phyloP scores from a whole-genome alignment of 805 yeast species.

The Torulaspora gathmanii region DNA sequence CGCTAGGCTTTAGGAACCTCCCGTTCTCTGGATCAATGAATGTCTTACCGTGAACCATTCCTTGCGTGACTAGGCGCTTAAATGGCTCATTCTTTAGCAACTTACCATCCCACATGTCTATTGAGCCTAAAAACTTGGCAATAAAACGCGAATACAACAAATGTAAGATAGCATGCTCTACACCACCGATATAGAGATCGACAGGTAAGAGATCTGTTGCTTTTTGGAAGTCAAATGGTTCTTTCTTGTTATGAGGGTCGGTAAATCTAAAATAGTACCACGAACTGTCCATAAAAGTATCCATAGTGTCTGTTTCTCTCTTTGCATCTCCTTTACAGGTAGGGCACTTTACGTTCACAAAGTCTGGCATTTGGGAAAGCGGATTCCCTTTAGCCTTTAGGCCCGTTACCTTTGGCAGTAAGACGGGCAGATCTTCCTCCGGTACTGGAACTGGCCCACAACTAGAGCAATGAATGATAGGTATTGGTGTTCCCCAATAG shows the following conservation, averaged over 20 bases:
- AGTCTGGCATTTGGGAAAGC: constrained; percentile 58
- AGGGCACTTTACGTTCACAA: constrained; percentile 76
- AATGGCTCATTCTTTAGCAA: constrained; percentile 71
- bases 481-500: constrained; percentile 99
- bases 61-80: constrained; percentile 77
- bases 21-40: constrained; percentile 67
- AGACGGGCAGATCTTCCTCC: constrained; percentile 76
- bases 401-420: constrained; percentile 57
- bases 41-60: constrained; percentile 96
- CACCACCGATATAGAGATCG: constrained; percentile 89
- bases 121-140: constrained; percentile 66
- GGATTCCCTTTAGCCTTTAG: constrained; percentile 59
- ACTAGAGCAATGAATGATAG: constrained; percentile 76
- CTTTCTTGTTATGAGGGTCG: constrained; percentile 58
- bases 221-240: constrained; percentile 49
- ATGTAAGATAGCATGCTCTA: constrained; percentile 95
- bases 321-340: constrained; percentile 66
- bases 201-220: constrained; percentile 68
- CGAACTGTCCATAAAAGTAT: constrained; percentile 95
- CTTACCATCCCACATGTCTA: constrained; percentile 65
- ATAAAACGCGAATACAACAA: constrained; percentile 81
- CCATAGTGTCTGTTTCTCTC: constrained; percentile 97
- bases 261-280: constrained; percentile 90
- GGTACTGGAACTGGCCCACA: constrained; percentile 96
- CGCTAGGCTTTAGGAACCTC: constrained; percentile 73